Evolutionary conservation across 352 stramenopile genomes (phyloP).

Genomic region (Pythium aristosporum): DNA sequence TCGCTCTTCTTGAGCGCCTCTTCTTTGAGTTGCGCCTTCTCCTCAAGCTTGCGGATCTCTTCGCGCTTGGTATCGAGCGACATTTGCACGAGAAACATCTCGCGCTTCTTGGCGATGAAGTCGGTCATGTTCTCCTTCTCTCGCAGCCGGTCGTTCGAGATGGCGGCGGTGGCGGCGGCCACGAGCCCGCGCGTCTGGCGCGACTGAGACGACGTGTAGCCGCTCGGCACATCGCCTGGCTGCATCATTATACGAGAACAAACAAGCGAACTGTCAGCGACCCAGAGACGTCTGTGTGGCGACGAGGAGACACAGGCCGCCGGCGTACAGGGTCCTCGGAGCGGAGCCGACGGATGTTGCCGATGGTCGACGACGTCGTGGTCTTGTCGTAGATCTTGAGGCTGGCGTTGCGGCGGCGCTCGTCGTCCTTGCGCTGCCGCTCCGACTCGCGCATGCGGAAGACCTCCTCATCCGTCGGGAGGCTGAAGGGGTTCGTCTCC

Average conservation of each 20-base stretch:
- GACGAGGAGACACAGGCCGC: neutral
- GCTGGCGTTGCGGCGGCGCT: slow-evolving; percentile 54
- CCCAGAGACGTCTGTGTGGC: neutral
- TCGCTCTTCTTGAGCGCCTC: slow-evolving; percentile 94
- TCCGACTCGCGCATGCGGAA: slow-evolving; percentile 93
- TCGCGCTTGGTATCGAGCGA: slow-evolving; percentile 95
- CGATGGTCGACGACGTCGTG: slow-evolving; percentile 71
- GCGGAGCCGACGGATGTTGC: slow-evolving; percentile 77
- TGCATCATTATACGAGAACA: neutral
- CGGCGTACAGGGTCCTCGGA: slow-evolving; percentile 44
- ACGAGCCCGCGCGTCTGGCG: slow-evolving; percentile 78
- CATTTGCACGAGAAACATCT: slow-evolving; percentile 97
- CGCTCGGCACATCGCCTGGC: slow-evolving; percentile 22
- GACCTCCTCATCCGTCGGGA: slow-evolving; percentile 93
- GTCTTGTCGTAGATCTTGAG: slow-evolving; percentile 92
- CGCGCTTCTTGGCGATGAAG: slow-evolving; percentile 95
- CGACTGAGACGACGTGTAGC: slow-evolving; percentile 63
- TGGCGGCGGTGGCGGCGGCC: slow-evolving; percentile 72
- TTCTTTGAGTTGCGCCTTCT: slow-evolving; percentile 95
- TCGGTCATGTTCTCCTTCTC: slow-evolving; percentile 96
- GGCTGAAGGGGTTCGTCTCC: slow-evolving; percentile 88
- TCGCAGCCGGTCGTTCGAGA: slow-evolving; percentile 83
- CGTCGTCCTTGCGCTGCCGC: slow-evolving; percentile 82
- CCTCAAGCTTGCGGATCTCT: slow-evolving; percentile 96
- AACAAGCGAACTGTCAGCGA: neutral